A percentile compares a stretch with the other conserved stretches of the same genome.
phyloP scores from a whole-genome alignment of 1,284 basidiomycete genomes.

The Trichosporon coremiiforme region DNA sequence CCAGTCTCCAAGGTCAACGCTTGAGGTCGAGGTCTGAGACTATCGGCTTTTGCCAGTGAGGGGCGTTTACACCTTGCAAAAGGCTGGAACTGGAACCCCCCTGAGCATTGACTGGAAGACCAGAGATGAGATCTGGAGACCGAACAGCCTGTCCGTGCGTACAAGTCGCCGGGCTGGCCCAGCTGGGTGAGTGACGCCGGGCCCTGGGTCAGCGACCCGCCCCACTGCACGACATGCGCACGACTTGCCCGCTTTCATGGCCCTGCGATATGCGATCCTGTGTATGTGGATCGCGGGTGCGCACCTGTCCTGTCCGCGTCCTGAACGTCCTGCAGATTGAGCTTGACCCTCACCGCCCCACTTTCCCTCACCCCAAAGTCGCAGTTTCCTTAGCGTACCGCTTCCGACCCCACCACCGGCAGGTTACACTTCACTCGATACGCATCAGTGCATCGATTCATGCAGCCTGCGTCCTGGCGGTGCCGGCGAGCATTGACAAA shows the following conservation, averaged over 20 bases:
- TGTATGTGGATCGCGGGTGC: not conserved
- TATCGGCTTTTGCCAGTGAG: not conserved
- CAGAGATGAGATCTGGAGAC: not conserved
- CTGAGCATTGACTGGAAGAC: not conserved
- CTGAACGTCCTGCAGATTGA: not conserved
- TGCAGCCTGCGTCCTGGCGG: not conserved
- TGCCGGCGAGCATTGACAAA: too few relatives aligned
- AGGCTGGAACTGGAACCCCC: not conserved
- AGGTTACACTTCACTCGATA: not conserved
- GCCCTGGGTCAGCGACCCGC: too few relatives aligned
- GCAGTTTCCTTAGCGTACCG: not conserved
- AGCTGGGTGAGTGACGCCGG: not conserved
- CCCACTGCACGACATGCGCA: too few relatives aligned
- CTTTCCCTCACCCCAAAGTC: conserved; percentile 11
- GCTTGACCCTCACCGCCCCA: not conserved
- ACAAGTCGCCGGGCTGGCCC: not conserved
- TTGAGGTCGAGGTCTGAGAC: not conserved
- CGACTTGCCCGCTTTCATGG: not conserved
- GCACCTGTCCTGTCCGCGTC: not conserved
- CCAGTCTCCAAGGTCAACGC: not conserved
- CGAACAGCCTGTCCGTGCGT: not conserved
- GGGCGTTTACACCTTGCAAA: not conserved
- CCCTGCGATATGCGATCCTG: not conserved
- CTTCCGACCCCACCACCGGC: not conserved
- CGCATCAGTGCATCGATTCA: not conserved